Evolutionary conservation across 805 yeast species (phyloP).

Genomic region (Teunomyces pallodes): DNA sequence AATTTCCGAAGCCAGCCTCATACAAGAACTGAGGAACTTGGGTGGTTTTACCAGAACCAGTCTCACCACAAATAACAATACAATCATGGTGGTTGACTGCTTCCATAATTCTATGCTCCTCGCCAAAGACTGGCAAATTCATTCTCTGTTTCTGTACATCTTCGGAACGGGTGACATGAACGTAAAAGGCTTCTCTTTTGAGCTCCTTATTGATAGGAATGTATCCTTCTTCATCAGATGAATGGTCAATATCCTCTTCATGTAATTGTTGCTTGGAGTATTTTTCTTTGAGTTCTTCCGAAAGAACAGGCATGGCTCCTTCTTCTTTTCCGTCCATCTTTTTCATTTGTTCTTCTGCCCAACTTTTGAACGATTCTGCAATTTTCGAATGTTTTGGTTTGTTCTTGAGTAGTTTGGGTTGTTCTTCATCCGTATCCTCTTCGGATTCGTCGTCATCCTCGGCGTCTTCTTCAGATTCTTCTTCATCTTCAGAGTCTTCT

Average conservation of each 20-base stretch:
- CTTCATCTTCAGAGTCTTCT: constrained; percentile 27
- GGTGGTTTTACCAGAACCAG: constrained; percentile 98
- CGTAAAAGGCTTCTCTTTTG: constrained; percentile 62
- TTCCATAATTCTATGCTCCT: constrained; percentile 93
- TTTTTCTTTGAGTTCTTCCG: constrained; percentile 43
- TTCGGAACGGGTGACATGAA: constrained; percentile 61
- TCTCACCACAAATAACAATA: constrained; percentile 91
- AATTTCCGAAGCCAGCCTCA: constrained; percentile 86
- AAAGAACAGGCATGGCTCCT: constrained; percentile 44
- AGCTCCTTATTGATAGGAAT: constrained; percentile 56
- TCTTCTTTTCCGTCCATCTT: constrained; percentile 59
- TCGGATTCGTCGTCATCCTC: constrained; percentile 28
- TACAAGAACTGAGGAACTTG: constrained; percentile 95
- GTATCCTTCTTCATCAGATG: constrained; percentile 59
- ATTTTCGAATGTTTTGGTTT: constrained; percentile 46
- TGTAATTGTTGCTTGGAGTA: constrained; percentile 50
- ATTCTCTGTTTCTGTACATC: constrained; percentile 67
- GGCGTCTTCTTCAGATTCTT: constrained; percentile 30
- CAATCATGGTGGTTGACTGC: constrained; percentile 91
- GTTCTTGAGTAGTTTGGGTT: constrained; percentile 31
- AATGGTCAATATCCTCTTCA: constrained; percentile 69
- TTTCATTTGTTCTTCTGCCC: constrained; percentile 81
- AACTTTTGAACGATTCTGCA: constrained; percentile 66
- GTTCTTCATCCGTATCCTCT: constrained; percentile 26
- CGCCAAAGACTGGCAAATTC: constrained; percentile 82